These are phyloP conservation scores for Trichophyton benhamiae DNA, from an alignment of 2,329 filamentous ascomycete species.

Conservation along the genomic window DNA sequence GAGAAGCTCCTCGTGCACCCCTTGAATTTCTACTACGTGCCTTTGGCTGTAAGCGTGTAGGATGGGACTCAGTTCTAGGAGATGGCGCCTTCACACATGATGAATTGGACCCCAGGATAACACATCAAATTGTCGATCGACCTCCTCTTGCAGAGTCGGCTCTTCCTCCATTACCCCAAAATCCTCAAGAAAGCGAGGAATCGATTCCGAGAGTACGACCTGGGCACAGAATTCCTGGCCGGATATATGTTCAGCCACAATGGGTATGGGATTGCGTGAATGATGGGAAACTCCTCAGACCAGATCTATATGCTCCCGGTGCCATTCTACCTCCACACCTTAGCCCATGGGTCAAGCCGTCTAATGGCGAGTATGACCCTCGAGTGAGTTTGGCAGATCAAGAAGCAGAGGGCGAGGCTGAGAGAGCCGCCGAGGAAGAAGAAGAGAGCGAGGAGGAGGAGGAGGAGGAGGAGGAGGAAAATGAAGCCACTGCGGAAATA, in stretches of 20 bases:
- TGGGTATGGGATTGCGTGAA: slow-evolving; percentile 99
- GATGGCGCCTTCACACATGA: slow-evolving; percentile 86
- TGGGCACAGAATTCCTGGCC: slow-evolving; percentile 72
- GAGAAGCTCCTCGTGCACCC: slow-evolving; percentile 80
- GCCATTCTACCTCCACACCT: slow-evolving; percentile 84
- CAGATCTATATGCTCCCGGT: slow-evolving; percentile 81
- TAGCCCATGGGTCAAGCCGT: slow-evolving; percentile 85
- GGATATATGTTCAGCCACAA: slow-evolving; percentile 89
- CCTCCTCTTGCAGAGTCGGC: slow-evolving; percentile 55
- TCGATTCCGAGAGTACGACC: slow-evolving; percentile 38
- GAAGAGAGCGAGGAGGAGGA: slow-evolving; percentile 38
- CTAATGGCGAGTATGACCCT: slow-evolving; percentile 82
- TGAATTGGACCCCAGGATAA: slow-evolving; percentile 77
- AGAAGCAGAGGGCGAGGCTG: slow-evolving; percentile 72
- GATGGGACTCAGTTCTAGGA: slow-evolving; percentile 84
- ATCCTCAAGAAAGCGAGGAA: slow-evolving; percentile 37
- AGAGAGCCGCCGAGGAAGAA: slow-evolving; percentile 52
- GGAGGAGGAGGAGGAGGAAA: slow-evolving; percentile 27
- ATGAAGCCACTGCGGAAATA: slow-evolving; percentile 20
- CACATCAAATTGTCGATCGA: slow-evolving; percentile 90
- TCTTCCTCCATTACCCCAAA: slow-evolving; percentile 31
- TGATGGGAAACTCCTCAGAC: slow-evolving; percentile 72
- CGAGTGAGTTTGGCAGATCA: slow-evolving; percentile 75
- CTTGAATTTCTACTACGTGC: slow-evolving; percentile 86
- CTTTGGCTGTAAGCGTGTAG: slow-evolving; percentile 91